These are phyloP conservation scores for Exophiala bonariae DNA, from an alignment of 2,329 filamentous ascomycete species.

Conservation along the genomic window DNA sequence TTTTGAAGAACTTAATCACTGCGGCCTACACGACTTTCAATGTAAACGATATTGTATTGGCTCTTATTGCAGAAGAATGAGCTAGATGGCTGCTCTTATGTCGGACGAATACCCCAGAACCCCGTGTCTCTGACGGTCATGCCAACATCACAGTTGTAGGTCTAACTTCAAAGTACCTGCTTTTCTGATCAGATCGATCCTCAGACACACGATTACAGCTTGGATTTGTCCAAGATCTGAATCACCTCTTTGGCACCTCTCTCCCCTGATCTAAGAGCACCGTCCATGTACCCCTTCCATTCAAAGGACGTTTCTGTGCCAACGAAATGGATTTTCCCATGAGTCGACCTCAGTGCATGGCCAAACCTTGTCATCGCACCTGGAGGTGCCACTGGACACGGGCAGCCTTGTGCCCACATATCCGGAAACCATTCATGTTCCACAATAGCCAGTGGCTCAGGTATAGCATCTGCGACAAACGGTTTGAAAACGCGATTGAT, in stretches of 20 bases:
- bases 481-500: not conserved
- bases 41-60: too few relatives aligned
- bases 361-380: conserved; percentile 36
- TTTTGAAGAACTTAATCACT: too few relatives aligned
- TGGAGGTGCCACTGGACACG: conserved; percentile 37
- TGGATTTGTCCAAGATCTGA: too few relatives aligned
- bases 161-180: too few relatives aligned
- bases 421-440: conserved; percentile 36
- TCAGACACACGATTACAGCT: too few relatives aligned
- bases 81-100: too few relatives aligned
- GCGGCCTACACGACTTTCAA: too few relatives aligned
- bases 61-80: too few relatives aligned
- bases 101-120: too few relatives aligned
- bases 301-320: conserved; percentile 54
- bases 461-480: not conserved
- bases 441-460: conserved; percentile 1
- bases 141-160: too few relatives aligned
- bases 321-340: conserved; percentile 48
- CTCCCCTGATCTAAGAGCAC: conserved; percentile 52
- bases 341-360: conserved; percentile 31
- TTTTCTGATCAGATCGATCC: too few relatives aligned
- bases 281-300: conserved; percentile 62
- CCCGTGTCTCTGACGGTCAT: too few relatives aligned
- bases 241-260: conserved; percentile 38
- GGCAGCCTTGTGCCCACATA: conserved; percentile 41